Evolutionary conservation across 257 asterid species (phyloP).

Genomic region (Petunia axillaris): DNA sequence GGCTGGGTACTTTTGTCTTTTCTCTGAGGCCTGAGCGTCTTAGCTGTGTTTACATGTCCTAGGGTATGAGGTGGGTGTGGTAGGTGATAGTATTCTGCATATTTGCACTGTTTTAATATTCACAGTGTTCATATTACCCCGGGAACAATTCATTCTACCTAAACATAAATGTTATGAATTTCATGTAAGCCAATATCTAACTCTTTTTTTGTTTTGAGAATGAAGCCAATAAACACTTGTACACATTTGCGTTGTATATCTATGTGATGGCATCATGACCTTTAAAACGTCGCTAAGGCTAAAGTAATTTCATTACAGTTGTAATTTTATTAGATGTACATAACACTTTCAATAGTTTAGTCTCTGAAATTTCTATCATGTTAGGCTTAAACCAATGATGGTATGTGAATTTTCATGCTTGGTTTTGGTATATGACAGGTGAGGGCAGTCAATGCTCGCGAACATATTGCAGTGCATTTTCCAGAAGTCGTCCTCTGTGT

Average conservation of each 20-base stretch:
- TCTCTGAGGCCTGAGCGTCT: neutral
- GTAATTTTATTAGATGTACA: neutral
- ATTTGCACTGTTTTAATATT: no score
- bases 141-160: no score
- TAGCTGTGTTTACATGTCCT: neutral
- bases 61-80: neutral
- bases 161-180: no score
- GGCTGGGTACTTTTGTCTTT: neutral
- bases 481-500: slow-evolving; percentile 70
- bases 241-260: neutral
- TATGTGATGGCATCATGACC: slow-evolving; percentile 7
- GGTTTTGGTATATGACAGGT: slow-evolving; percentile 47
- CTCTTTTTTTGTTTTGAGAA: no score
- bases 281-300: neutral
- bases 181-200: neutral
- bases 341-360: neutral
- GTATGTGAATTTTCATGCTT: neutral
- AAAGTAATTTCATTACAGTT: neutral
- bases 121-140: no score
- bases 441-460: slow-evolving; percentile 48
- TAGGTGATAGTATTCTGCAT: neutral
- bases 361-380: neutral
- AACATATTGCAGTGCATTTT: slow-evolving; percentile 56
- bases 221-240: neutral
- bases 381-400: neutral